Base-by-base conservation (phyloP, 2,329 filamentous ascomycete genomes). In the Clonostachys sp. region DNA sequence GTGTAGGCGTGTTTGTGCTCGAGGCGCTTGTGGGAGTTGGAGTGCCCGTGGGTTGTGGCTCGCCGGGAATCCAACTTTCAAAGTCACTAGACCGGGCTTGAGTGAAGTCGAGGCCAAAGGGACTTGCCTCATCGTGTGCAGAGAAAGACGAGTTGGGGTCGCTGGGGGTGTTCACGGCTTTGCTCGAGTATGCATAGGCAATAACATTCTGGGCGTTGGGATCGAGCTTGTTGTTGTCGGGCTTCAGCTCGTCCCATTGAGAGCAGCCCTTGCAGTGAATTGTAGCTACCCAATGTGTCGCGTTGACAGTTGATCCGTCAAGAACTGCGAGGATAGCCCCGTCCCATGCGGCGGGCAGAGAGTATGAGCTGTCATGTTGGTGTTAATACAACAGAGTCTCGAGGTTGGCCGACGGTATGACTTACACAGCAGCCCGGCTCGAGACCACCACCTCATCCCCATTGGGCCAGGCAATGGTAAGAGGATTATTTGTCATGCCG, bases 401-500 rank as follows among this genome's bases (percentile, higher is more conserved):
- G 20, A 35, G 16, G 42, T 43, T 13, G 18, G 9, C 8, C 24
- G 24, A 30, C 24, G 35, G 14, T 14, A 42, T 13, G 13, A 62
- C 61, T 52, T 55, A 68, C 65, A 61, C 64, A 12, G 64, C 65
- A 54, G 66, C 65, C 18, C 66, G 56, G 8, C 63, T 63, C 3
- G 64, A 65, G 14, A 65, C 61, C 3, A 66, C 61, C 10, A 62
- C 65, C 14, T 57, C 64, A 6, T 58, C 61, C n/a, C 63, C 67
- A 51, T 68, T 70, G 17, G 61, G 51, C 72, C 72, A 75, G 5
- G 63, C 63, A 30, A 74, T 50, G 2, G 68, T 63, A 0, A 74
- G 57, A 4, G 72, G 72, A 39, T 67, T 66, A 49, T 71, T 69
- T 6, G 67, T 63, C 72, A 74, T 75, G 9, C 62, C 61, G 6